phyloP scores from a whole-genome alignment of 2,329 filamentous ascomycete genomes.

The Albifimbria verrucaria region DNA sequence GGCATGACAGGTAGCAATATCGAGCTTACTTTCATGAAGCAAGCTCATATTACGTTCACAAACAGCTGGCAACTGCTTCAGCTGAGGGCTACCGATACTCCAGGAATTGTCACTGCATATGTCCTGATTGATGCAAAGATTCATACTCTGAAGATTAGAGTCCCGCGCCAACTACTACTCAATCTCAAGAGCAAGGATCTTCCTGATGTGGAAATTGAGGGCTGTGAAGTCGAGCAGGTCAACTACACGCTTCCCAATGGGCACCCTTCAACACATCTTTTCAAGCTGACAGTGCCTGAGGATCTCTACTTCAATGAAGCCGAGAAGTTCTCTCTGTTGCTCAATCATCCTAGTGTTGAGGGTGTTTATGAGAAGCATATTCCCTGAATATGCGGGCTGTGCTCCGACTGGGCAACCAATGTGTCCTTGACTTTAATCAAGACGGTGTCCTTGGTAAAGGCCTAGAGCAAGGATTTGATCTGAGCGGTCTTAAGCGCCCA shows the following conservation, averaged over 20 bases:
- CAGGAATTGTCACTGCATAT: conserved; percentile 83
- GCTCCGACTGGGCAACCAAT: conserved; percentile 83
- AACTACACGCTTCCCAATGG: conserved; percentile 92
- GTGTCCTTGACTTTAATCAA: conserved; percentile 89
- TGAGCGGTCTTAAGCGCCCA: conserved; percentile 69
- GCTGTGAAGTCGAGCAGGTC: conserved; percentile 88
- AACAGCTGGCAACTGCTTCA: conserved; percentile 95
- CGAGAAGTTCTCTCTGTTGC: conserved; percentile 76
- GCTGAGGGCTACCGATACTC: conserved; percentile 74
- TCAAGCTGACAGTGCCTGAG: conserved; percentile 88
- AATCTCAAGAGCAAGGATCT: conserved; percentile 86
- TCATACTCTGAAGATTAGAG: conserved; percentile 81
- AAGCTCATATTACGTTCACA: conserved; percentile 85
- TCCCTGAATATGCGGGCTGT: conserved; percentile 84
- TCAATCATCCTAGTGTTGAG: conserved; percentile 92
- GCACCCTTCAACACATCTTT: conserved; percentile 88
- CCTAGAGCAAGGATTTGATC: conserved; percentile 88
- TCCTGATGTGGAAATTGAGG: conserved; percentile 82
- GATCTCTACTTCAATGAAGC: conserved; percentile 81
- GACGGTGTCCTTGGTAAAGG: conserved; percentile 89
- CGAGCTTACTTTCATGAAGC: conserved; percentile 77
- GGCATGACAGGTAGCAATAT: conserved; percentile 49
- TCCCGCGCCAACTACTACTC: conserved; percentile 84
- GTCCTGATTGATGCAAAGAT: conserved; percentile 93
- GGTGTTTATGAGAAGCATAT: conserved; percentile 96